These are phyloP conservation scores for Capronia coronata DNA, from an alignment of 2,329 filamentous ascomycete genomes.

Conservation along the genomic window DNA sequence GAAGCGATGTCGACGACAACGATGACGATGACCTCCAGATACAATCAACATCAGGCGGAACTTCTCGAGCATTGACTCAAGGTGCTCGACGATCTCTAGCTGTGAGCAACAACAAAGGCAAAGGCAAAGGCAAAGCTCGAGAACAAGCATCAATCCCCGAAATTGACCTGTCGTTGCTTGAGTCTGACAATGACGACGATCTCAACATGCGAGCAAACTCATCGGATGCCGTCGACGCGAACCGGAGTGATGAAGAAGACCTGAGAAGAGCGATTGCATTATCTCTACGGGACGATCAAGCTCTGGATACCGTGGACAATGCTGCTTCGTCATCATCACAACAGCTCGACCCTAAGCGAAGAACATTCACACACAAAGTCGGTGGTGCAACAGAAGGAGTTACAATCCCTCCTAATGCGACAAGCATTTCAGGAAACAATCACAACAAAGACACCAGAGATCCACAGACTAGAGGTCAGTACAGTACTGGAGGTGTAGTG, in stretches of 20 bases:
- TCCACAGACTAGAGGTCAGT: not conserved
- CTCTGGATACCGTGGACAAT: not conserved
- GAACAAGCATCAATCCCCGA: conserved; percentile 1
- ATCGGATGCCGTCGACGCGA: no score
- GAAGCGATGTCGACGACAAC: not conserved
- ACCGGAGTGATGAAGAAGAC: conserved; percentile 31
- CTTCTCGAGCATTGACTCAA: not conserved
- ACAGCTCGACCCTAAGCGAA: no score
- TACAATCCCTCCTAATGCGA: no score
- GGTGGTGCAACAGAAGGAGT: no score
- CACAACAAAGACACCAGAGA: not conserved
- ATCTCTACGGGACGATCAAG: conserved; percentile 27
- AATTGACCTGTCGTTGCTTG: conserved; percentile 12
- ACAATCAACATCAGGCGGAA: not conserved
- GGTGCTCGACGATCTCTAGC: not conserved
- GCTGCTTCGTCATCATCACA: not conserved
- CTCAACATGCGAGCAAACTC: not conserved
- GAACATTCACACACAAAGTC: not conserved
- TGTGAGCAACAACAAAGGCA: not conserved
- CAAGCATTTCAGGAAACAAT: not conserved
- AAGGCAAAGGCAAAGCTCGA: conserved; percentile 1
- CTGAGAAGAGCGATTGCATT: conserved; percentile 31
- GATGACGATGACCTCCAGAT: not conserved
- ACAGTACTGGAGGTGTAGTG: no score
- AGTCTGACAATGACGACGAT: conserved; percentile 6